These are phyloP conservation scores for Cylindrotheca closterium DNA, from an alignment of 108 stramenopile species.

Conservation along the genomic window DNA sequence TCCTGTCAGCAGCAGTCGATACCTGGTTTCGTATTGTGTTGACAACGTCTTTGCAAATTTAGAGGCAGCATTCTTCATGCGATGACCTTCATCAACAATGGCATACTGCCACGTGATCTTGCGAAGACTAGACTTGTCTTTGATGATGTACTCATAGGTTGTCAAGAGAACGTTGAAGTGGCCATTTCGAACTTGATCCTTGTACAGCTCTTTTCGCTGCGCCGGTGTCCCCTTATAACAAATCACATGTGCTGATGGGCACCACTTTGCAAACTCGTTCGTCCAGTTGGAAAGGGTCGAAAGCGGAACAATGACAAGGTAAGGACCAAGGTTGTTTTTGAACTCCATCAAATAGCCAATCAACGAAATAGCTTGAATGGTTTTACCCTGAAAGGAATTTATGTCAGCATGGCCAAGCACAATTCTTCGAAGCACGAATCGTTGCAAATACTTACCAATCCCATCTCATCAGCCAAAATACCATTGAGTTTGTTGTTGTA, in stretches of 20 bases:
- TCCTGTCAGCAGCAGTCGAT: conserved; percentile 81
- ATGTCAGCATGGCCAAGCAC: conserved; percentile 49
- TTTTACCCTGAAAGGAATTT: conserved; percentile 62
- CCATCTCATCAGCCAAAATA: conserved; percentile 78
- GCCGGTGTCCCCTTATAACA: conserved; percentile 78
- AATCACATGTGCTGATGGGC: conserved; percentile 59
- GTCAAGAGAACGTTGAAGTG: conserved; percentile 90
- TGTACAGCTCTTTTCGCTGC: conserved; percentile 70
- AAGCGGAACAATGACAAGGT: conserved; percentile 90
- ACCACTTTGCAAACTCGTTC: conserved; percentile 85
- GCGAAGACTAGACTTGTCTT: conserved; percentile 81
- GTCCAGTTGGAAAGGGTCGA: conserved; percentile 90
- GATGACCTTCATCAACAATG: conserved; percentile 94
- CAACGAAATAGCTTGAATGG: conserved; percentile 93
- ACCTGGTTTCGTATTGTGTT: conserved; percentile 48
- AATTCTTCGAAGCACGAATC: neutral
- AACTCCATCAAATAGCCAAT: conserved; percentile 87
- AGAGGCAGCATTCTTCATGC: conserved; percentile 80
- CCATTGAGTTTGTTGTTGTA: conserved; percentile 89
- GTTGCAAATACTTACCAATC: conserved; percentile 36
- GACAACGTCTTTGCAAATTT: conserved; percentile 72
- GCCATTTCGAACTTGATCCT: conserved; percentile 71
- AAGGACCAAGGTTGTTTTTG: conserved; percentile 80
- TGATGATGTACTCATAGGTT: conserved; percentile 92
- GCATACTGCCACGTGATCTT: conserved; percentile 87